Conservation (phyloP, 495 filamentous ascomycete genomes). For the Hypoxylon cercidicola region DNA sequence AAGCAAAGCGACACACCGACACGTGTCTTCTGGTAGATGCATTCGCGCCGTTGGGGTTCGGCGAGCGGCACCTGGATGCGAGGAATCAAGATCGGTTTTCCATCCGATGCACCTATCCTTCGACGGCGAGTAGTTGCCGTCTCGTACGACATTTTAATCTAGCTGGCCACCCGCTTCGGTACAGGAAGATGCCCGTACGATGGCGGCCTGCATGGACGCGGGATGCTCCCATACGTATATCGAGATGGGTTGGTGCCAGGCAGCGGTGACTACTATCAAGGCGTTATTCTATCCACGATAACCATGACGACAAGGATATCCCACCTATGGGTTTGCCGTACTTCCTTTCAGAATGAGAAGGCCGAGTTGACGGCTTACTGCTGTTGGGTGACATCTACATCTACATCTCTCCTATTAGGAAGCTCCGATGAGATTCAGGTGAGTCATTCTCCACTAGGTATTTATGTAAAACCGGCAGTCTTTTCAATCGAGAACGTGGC, state of each 20-base stretch:
- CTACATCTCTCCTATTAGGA: no score
- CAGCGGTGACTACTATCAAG: conserved; percentile 3
- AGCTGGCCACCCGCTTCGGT: neutral
- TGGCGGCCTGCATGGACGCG: conserved; percentile 15
- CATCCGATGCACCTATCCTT: conserved; percentile 21
- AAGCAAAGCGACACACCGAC: conserved; percentile 20
- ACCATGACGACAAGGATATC: no score
- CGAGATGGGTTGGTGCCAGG: neutral
- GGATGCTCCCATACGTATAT: conserved; percentile 7
- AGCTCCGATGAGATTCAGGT: no score
- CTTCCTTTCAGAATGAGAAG: no score
- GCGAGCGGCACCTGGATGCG: neutral
- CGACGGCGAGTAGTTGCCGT: conserved; percentile 13
- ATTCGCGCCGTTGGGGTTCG: conserved; percentile 1
- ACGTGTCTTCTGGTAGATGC: conserved; percentile 14
- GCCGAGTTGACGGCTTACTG: no score
- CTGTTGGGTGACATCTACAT: no score
- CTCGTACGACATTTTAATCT: neutral
- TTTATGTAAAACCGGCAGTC: neutral
- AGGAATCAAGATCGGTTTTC: conserved; percentile 35
- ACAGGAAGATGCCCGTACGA: neutral
- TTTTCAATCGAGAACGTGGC: neutral
- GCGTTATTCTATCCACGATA: no score
- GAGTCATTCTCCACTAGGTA: neutral
- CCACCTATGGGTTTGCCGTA: no score